Evolutionary conservation across 2,329 filamentous ascomycete genomes (phyloP).

Genomic region (Huntiella savannae): DNA sequence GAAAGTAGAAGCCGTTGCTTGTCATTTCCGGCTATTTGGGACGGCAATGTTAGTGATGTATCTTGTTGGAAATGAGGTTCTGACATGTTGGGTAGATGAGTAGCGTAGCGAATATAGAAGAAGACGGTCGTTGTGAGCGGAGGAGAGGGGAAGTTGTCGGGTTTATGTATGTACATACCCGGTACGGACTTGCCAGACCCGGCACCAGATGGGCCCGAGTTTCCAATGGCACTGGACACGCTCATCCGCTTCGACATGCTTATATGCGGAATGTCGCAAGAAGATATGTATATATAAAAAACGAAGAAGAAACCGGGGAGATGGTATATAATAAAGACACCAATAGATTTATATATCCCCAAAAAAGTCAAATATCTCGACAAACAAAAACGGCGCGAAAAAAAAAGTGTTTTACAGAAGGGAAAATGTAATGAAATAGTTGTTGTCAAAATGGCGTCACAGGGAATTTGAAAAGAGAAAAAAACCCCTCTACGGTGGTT

Average conservation of each 20-base stretch:
- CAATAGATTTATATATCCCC: too few species aligned
- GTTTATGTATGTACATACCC: slow-evolving; percentile 16
- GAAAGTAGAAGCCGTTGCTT: slow-evolving; percentile 61
- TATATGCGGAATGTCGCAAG: slow-evolving; percentile 1
- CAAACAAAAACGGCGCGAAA: too few species aligned
- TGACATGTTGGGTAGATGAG: background rate
- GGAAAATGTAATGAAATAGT: too few species aligned
- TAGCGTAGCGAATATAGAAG: background rate
- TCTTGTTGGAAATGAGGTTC: background rate
- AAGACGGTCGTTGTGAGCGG: too few species aligned
- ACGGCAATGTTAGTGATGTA: background rate
- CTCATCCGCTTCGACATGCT: slow-evolving; percentile 45
- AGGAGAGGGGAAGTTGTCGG: too few species aligned
- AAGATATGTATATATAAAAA: background rate
- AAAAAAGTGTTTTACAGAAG: too few species aligned
- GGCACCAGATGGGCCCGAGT: slow-evolving; percentile 14
- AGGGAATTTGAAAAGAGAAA: too few species aligned
- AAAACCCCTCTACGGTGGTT: too few species aligned
- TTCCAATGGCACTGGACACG: slow-evolving; percentile 26
- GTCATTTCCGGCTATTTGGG: slow-evolving; percentile 33
- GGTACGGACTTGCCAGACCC: slow-evolving; percentile 3
- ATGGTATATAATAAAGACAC: too few species aligned
- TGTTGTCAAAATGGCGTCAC: too few species aligned
- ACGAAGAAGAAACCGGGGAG: background rate
- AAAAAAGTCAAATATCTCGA: too few species aligned